A percentile compares a stretch with the other conserved stretches of the same genome.
phyloP scores from a whole-genome alignment of 2,329 filamentous ascomycete genomes.

The Sordariomycetes sp. region DNA sequence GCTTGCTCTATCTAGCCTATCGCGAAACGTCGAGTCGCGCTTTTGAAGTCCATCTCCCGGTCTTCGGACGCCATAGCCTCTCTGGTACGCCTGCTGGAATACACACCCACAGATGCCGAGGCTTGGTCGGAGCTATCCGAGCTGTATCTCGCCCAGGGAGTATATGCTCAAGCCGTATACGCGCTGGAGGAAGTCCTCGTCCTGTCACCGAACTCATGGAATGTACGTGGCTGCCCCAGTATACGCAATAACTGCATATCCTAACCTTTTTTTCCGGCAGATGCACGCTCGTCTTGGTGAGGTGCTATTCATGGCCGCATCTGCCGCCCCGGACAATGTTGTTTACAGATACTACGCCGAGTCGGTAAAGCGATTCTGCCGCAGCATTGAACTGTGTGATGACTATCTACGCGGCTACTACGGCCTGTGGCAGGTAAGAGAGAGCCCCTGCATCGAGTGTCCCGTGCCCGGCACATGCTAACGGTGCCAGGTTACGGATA shows the following conservation, averaged over 20 bases:
- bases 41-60: constrained; percentile 65
- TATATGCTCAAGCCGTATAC: constrained; percentile 76
- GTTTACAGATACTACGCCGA: constrained; percentile 49
- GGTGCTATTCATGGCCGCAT: constrained; percentile 61
- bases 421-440: constrained; percentile 66
- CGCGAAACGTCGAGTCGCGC: constrained; percentile 70
- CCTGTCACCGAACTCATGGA: constrained; percentile 87
- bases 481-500: constrained; percentile 32
- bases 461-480: not conserved
- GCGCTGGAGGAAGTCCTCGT: constrained; percentile 85
- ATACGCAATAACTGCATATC: not conserved
- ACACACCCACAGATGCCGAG: constrained; percentile 82
- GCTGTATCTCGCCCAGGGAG: constrained; percentile 68
- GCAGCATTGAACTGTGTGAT: constrained; percentile 88
- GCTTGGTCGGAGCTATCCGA: constrained; percentile 88
- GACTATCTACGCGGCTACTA: constrained; percentile 89
- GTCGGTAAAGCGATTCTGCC: constrained; percentile 73
- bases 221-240: constrained; percentile 43
- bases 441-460: not conserved
- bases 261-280: constrained; percentile 32
- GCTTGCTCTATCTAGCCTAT: constrained; percentile 48
- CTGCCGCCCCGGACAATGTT: constrained; percentile 18
- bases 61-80: constrained; percentile 62
- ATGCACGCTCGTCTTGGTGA: constrained; percentile 83
- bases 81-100: constrained; percentile 66